phyloP scores from a whole-genome alignment of 371 early-diverging fungal species.

The Dichotomocladium elegans region DNA sequence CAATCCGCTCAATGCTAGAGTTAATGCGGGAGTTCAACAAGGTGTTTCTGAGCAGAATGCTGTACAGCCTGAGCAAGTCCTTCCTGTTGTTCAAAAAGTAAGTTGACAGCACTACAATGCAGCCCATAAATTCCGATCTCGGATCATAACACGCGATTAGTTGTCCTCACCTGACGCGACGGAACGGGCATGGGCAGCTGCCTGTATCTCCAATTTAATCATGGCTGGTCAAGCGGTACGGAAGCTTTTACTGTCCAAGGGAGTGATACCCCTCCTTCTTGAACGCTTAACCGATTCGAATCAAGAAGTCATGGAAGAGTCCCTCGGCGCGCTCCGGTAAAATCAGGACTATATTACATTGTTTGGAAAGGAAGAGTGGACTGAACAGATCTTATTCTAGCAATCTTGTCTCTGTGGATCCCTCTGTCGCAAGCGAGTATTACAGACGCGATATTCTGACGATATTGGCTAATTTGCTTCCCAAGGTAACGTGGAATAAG shows the following conservation, averaged over 20 bases:
- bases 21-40: slow-evolving; percentile 19
- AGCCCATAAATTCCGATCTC: not conserved
- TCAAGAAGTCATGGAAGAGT: slow-evolving; percentile 74
- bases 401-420: slow-evolving; percentile 59
- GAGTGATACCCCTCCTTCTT: slow-evolving; percentile 62
- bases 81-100: slow-evolving; percentile 63
- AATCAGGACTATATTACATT: not conserved
- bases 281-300: slow-evolving; percentile 68
- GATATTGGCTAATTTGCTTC: slow-evolving; percentile 45
- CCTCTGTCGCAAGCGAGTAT: slow-evolving; percentile 64
- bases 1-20: slow-evolving; percentile 24
- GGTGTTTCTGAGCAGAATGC: slow-evolving; percentile 21
- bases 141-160: slow-evolving; percentile 22
- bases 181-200: slow-evolving; percentile 88
- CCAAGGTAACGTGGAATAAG: slow-evolving; percentile 10
- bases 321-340: slow-evolving; percentile 71
- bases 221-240: slow-evolving; percentile 59
- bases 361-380: no score
- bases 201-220: slow-evolving; percentile 77
- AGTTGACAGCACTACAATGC: no score
- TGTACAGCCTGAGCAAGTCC: slow-evolving; percentile 34
- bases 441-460: slow-evolving; percentile 63
- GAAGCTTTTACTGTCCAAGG: slow-evolving; percentile 68
- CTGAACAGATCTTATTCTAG: slow-evolving; percentile 24
- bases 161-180: slow-evolving; percentile 59